Conservation (phyloP, 1,284 basidiomycete species). For the Trametes versicolor region DNA sequence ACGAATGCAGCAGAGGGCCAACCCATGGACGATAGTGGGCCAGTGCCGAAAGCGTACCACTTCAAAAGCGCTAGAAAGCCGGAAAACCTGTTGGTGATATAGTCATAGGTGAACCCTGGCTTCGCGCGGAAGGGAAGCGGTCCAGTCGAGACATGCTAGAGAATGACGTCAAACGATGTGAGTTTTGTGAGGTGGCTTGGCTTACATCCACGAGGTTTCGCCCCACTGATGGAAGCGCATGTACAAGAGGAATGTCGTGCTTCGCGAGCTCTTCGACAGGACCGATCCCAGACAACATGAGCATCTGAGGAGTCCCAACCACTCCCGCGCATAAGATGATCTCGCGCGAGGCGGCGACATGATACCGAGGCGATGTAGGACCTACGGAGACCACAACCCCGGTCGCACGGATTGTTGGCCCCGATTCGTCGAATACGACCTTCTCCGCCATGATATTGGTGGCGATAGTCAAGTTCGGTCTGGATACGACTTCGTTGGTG, state of each 20-base stretch:
- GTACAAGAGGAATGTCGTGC: constrained; percentile 38
- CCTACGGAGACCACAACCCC: constrained; percentile 44
- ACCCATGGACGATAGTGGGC: constrained; percentile 38
- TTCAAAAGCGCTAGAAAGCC: constrained; percentile 39
- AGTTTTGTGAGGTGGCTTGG: not conserved
- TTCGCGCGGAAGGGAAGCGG: constrained; percentile 42
- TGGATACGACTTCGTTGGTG: constrained; percentile 41
- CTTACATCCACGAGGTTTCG: constrained; percentile 43
- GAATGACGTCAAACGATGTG: not conserved
- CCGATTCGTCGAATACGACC: constrained; percentile 25
- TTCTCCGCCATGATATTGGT: constrained; percentile 47
- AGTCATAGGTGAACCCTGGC: constrained; percentile 43
- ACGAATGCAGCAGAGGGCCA: constrained; percentile 41
- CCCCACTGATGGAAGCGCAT: constrained; percentile 43
- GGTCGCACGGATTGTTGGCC: constrained; percentile 25
- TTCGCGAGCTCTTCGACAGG: constrained; percentile 23
- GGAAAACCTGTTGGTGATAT: constrained; percentile 41
- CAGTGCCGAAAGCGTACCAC: constrained; percentile 45
- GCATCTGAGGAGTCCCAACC: constrained; percentile 42
- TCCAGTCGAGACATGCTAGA: constrained; percentile 42
- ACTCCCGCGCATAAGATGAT: constrained; percentile 45
- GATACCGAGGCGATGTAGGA: constrained; percentile 19
- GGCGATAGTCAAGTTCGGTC: constrained; percentile 52
- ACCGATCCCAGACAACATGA: constrained; percentile 29
- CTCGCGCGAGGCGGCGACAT: constrained; percentile 30